phyloP scores from a whole-genome alignment of 129 eudicot genomes.

The Centrapalus pauciflorus region DNA sequence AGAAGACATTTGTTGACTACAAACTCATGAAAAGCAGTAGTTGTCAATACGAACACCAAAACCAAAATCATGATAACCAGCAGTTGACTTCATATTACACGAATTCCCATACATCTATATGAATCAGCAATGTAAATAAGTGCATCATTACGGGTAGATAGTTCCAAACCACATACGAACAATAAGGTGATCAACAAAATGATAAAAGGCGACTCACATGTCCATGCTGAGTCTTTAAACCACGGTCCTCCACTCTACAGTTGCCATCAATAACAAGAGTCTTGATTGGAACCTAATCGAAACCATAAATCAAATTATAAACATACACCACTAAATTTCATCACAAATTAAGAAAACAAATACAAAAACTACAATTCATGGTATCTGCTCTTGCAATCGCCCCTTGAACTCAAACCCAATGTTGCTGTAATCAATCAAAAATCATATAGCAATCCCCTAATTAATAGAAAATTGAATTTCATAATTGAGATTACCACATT shows the following conservation, averaged over 20 bases:
- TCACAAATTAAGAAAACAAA: background rate
- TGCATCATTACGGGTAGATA: slow-evolving; percentile 1
- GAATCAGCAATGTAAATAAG: background rate
- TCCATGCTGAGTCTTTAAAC: slow-evolving; percentile 97
- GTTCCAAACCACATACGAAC: slow-evolving; percentile 8
- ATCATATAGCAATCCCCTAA: background rate
- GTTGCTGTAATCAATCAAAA: background rate
- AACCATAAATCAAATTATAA: background rate
- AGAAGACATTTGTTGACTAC: background rate
- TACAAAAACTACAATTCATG: background rate
- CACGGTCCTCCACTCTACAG: slow-evolving; percentile 98
- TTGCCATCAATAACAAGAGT: slow-evolving; percentile 94
- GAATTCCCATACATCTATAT: background rate
- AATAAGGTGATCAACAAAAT: slow-evolving; percentile 11
- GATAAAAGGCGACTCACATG: slow-evolving; percentile 54
- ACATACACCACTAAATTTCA: background rate
- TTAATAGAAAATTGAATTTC: background rate
- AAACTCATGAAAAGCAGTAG: background rate
- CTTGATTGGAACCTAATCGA: slow-evolving; percentile 80
- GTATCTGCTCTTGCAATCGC: background rate
- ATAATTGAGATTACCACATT: slow-evolving; percentile 62
- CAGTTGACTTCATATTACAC: slow-evolving; percentile 1
- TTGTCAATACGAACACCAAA: background rate
- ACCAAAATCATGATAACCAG: background rate
- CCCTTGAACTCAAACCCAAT: background rate